Base-by-base conservation (phyloP, 305 asterid species). In the Fraxinus greggii region DNA sequence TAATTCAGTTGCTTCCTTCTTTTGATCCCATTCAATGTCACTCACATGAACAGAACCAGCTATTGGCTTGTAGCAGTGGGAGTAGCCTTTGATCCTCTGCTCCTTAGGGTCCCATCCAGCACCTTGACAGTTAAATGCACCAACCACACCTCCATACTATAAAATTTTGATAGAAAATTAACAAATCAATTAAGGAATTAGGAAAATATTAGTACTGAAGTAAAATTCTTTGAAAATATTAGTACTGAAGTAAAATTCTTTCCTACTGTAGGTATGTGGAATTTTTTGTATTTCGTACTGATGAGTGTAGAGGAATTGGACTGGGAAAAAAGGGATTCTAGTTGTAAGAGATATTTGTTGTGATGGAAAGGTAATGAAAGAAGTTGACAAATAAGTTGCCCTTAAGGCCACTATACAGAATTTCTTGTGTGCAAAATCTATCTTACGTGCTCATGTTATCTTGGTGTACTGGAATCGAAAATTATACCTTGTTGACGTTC, bases 121-220 rank as follows among this genome's bases (percentile, higher is more conserved):
- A 6, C 98, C 98, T 86, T 94, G 98, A 90, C 98, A 94, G 85
- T 94, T 94, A 88, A 94, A 92, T 2, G 94, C 94, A 9, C 97
- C 98, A 32, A 93, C 75, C 0, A 93, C 98, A 1, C 98, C 98
- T 81, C 97, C 98, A 75, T 87, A 92, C 97, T 92, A 48, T 13
- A 5, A 70, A 69, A 80, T 69, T 28, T 9, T 15, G 7, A 5
- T 9, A 29, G 7, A 65, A 45, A 75, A 63, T 81, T 31, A 5
- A 31, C 7, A 78, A 40, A 33, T 54, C 67, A 32, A 24, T 3
- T 2, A 59, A 59, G 26, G 29, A 21, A 59, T 21, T 59, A 23
- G 70, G 70, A 54, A 54, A 54, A 3, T n/a, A 54, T 5, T 5
- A n/a, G 23, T 54, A 54, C 10, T n/a, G 2, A n/a, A 54, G 24